Base-by-base conservation (phyloP, 305 asterid genomes). In the Andrographis paniculata region DNA sequence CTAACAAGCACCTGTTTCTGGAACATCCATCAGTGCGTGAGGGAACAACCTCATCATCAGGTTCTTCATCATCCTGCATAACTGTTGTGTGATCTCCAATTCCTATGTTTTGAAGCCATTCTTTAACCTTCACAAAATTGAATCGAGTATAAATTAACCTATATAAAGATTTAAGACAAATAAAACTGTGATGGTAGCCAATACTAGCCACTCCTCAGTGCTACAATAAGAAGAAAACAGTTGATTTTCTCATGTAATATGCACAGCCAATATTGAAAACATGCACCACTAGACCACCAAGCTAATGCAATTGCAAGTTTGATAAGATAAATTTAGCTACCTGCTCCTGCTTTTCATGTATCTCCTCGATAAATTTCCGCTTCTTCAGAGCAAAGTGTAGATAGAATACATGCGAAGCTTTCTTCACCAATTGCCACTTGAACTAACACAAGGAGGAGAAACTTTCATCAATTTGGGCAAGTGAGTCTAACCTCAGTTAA, bases 101-200 rank as follows among this genome's bases (percentile, higher is more conserved):
- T 74, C 96, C 98, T 57, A 91, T 54, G 68, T 91, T 78, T 75
- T 83, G 98, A 67, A 91, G 94, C 98, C 98, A 91, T 48, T 86
- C 98, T 37, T n/a, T n/a, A 37, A 37, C 42, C 42, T 37, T 37
- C 4, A 17, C 18, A 37, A 37, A 37, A 13, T 37, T 14, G 17
- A 37, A 9, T 4, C 17, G 3, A 14, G 17, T 2, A 13, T 13
- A 37, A 37, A 13, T 37, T 37, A 2, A 1, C 16, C 9, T 5
- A 6, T 4, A 33, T 11, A 5, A 33, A 33, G 4, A 33, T 12
- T 33, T 33, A n/a, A 33, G 14, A 24, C 20, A 55, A 44, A 5
- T 22, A 39, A 35, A 50, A n/a, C n/a, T n/a, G n/a, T n/a, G n/a
- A n/a, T 27, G 33, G 33, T 27, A 10, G 42, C 17, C 8, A 27